These are phyloP conservation scores for Dryadomyces quercivorus DNA, from an alignment of 2,329 filamentous ascomycete genomes.

Conservation along the genomic window DNA sequence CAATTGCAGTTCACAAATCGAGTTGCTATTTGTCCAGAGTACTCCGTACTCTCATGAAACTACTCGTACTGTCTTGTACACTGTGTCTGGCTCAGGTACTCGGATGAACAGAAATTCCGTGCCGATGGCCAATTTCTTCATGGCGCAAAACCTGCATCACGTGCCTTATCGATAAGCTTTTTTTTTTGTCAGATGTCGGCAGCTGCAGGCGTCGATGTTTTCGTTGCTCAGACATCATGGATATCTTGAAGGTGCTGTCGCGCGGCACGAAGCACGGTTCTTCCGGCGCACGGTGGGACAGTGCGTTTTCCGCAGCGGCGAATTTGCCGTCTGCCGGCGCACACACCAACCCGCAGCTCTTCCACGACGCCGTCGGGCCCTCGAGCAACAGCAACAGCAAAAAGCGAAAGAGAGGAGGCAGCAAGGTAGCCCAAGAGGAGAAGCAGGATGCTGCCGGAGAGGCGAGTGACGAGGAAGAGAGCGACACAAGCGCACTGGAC, in stretches of 20 bases:
- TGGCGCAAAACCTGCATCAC: too few relatives aligned
- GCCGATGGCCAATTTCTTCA: too few relatives aligned
- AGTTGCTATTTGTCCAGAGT: too few relatives aligned
- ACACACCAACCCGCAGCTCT: conserved; percentile 56
- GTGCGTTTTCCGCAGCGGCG: conserved; percentile 19
- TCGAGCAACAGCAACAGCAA: conserved; percentile 36
- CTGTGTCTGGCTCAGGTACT: too few relatives aligned
- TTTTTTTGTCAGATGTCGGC: background rate
- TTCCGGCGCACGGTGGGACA: conserved; percentile 19
- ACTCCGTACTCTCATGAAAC: too few relatives aligned
- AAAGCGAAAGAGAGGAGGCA: conserved; percentile 30
- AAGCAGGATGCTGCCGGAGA: conserved; percentile 22
- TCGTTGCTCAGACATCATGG: conserved; percentile 34
- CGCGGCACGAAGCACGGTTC: conserved; percentile 49
- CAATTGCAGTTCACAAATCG: too few relatives aligned
- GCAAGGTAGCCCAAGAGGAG: background rate
- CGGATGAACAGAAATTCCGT: too few relatives aligned
- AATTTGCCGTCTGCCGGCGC: conserved; percentile 54
- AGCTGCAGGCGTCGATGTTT: background rate
- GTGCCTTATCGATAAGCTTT: background rate
- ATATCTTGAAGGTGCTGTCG: conserved; percentile 62
- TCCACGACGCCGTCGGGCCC: conserved; percentile 36
- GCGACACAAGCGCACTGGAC: conserved; percentile 35
- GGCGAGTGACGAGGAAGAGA: conserved; percentile 20
- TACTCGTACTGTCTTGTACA: too few relatives aligned